phyloP scores from a whole-genome alignment of 768 basidiomycete species.

The Termitomyces sp. region DNA sequence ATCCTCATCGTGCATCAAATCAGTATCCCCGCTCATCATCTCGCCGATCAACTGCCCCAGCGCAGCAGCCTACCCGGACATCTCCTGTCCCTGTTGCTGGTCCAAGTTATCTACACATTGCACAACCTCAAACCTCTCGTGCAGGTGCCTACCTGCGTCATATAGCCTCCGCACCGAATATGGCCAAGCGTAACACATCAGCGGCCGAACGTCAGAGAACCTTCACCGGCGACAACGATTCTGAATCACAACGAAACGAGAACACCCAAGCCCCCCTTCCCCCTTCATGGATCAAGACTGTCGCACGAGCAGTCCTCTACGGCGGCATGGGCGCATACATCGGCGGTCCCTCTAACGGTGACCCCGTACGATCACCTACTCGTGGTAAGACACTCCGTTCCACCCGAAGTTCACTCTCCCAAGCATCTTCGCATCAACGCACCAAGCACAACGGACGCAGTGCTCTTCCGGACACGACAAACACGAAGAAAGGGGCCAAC shows the following conservation, averaged over 20 bases:
- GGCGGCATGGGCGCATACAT: constrained; percentile 42
- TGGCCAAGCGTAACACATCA: constrained; percentile 30
- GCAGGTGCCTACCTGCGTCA: constrained; percentile 69
- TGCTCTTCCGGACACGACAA: constrained; percentile 32
- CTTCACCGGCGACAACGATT: constrained; percentile 27
- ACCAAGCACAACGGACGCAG: constrained; percentile 12
- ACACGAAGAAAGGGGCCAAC: constrained; percentile 7
- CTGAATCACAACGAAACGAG: constrained; percentile 19
- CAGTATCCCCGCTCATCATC: constrained; percentile 8
- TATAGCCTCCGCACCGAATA: constrained; percentile 54
- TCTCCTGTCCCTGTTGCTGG: constrained; percentile 20
- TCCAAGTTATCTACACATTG: constrained; percentile 16
- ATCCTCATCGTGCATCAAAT: constrained; percentile 9
- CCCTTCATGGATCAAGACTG: constrained; percentile 62
- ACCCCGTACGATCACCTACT: not conserved
- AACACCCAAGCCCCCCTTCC: constrained; percentile 52
- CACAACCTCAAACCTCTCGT: constrained; percentile 39
- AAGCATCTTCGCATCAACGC: constrained; percentile 18
- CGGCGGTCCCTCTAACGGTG: constrained; percentile 28
- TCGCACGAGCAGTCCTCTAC: constrained; percentile 60
- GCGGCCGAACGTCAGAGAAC: constrained; percentile 17
- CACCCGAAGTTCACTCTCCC: constrained; percentile 36
- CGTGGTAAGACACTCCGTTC: constrained; percentile 21
- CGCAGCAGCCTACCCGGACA: constrained; percentile 7
- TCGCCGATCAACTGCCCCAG: constrained; percentile 5